Evolutionary conservation across 148 eudicot genomes (phyloP), one percentile per base, ranked within the genome.

Genomic region (Rhododendron molle): DNA sequence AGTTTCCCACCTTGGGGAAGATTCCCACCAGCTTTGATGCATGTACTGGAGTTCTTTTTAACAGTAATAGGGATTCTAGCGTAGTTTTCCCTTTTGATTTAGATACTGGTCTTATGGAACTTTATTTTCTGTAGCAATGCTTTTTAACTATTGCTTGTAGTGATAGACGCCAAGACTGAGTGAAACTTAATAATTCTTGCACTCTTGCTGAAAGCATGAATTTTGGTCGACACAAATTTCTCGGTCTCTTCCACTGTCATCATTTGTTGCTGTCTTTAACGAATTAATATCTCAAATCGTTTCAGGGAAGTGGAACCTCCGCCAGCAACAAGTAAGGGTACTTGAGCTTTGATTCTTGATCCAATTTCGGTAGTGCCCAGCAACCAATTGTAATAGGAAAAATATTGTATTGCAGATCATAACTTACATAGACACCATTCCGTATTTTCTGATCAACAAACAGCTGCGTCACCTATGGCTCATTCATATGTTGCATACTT

Each of bases 271-370:
- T 76, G 38, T 76, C 54, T 46, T 84, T 83, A 83, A 87, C 80
- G 28, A 83, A 3, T 78, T 65, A 11, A 54, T 49, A 49, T 43
- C 44, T 79, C n/a, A 56, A 56, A 76, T 62, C 46, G 62, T 86
- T 86, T 76, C 90, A 89, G 90, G 87, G 90, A 67, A 82, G 56
- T 83, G 69, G 89, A 87, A 46, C 67, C 90, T 74, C 85, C 87
- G 43, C 28, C 62, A 85, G 73, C 88, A 49, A 52, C 36, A 8
- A 69, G 90, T 89, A 85, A 87, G 90, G 83, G 78, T 36, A 74
- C 23, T 78, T 81, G 11, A 32, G 43, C 58, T 69, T 32, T 50
- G 6, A 26, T 50, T 81, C 76, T 80, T 30, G 28, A 82, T 36
- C 30, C 32, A 69, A 50, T 82, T 80, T 83, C 50, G 16, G 50